A percentile compares a stretch with the other conserved stretches of the same genome.
These are phyloP conservation scores for Diophrys sp. DNA, from an alignment of 73 alveolate species.

Conservation along the genomic window DNA sequence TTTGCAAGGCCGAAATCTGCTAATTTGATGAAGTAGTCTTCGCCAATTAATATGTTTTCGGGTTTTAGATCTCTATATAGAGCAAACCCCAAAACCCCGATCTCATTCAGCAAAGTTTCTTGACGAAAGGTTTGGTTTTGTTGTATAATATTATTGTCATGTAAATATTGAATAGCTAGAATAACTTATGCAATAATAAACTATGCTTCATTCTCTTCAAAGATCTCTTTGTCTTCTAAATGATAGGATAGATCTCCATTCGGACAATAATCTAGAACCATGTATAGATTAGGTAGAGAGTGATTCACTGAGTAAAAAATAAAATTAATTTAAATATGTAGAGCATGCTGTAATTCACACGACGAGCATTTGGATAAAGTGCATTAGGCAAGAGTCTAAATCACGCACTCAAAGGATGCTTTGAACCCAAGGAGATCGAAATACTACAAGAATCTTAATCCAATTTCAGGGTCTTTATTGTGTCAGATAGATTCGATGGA, in stretches of 20 bases:
- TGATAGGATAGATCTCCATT: slow-evolving; percentile 27
- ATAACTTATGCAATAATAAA: slow-evolving; percentile 80
- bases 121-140: slow-evolving; percentile 66
- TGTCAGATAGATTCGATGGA: too few species aligned
- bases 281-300: slow-evolving; percentile 66
- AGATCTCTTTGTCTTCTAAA: slow-evolving; percentile 47
- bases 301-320: slow-evolving; percentile 50
- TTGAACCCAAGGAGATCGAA: slow-evolving; percentile 65
- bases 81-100: slow-evolving; percentile 69
- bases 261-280: slow-evolving; percentile 87
- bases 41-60: slow-evolving; percentile 75
- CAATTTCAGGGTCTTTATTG: too few species aligned
- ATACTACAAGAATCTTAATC: too few species aligned
- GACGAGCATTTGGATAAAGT: too few species aligned
- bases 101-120: slow-evolving; percentile 57
- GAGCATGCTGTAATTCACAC: slow-evolving; percentile 49
- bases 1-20: slow-evolving; percentile 81
- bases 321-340: slow-evolving; percentile 68
- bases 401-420: too few species aligned
- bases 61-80: slow-evolving; percentile 75
- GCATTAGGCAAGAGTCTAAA: slow-evolving; percentile 65
- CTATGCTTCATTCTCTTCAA: slow-evolving; percentile 80
- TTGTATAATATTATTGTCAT: slow-evolving; percentile 47
- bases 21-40: slow-evolving; percentile 64
- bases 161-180: slow-evolving; percentile 76